Evolutionary conservation across 441 rosid species (phyloP).

Genomic region (Bocquillonia castaneifolia): DNA sequence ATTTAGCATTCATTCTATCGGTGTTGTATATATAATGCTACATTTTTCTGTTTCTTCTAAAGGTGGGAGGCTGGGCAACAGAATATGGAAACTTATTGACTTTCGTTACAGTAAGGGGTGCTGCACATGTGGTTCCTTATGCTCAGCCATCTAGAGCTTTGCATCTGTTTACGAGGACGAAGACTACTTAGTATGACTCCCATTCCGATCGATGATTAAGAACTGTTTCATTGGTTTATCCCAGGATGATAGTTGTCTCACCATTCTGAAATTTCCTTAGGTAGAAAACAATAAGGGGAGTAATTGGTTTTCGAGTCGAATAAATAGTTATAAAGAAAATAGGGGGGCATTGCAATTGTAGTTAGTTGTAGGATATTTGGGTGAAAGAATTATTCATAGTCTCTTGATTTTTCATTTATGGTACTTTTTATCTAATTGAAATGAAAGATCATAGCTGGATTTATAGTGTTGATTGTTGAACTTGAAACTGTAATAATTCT

Average conservation of each 20-base stretch:
- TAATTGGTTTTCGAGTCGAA: not conserved
- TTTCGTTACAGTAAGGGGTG: constrained; percentile 73
- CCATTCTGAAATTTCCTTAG: constrained; percentile 14
- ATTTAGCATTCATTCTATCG: not conserved
- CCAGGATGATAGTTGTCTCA: not conserved
- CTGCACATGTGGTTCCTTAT: constrained; percentile 88
- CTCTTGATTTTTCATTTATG: not conserved
- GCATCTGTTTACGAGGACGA: constrained; percentile 67
- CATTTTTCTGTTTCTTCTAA: not conserved
- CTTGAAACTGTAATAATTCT: not conserved
- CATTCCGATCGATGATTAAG: constrained; percentile 33
- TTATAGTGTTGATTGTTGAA: too few species aligned
- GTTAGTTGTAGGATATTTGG: not conserved
- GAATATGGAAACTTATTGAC: constrained; percentile 76
- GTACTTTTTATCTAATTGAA: constrained; percentile 4
- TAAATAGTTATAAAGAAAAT: not conserved
- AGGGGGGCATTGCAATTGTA: constrained; percentile 1
- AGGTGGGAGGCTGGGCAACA: constrained; percentile 85
- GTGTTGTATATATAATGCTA: not conserved
- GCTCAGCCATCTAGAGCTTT: constrained; percentile 82
- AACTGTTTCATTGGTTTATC: not conserved
- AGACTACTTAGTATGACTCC: constrained; percentile 57
- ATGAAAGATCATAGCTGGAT: not conserved
- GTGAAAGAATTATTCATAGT: not conserved
- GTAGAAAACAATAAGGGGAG: constrained; percentile 7